Percentiles rank a stretch among this genome's conserved stretches.
Evolutionary conservation across 192 early-diverging fungal species (phyloP).

Genomic region (Backusella liffmaniae): DNA sequence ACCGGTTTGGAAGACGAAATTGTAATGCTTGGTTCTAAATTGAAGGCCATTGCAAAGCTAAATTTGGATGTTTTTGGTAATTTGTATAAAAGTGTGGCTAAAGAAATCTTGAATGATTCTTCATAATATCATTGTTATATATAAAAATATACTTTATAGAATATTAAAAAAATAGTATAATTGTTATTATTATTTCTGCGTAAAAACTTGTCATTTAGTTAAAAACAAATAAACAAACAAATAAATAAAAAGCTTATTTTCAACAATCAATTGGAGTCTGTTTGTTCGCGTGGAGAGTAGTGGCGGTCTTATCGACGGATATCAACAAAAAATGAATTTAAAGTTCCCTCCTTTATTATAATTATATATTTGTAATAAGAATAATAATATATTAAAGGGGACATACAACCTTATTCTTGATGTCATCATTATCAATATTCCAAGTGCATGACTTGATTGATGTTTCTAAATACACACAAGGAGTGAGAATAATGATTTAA

Average conservation of each 20-base stretch:
- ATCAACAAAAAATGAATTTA: neutral
- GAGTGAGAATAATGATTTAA: neutral
- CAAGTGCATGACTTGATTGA: neutral
- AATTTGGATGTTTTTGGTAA: slow-evolving; percentile 16
- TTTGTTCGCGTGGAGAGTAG: neutral
- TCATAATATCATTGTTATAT: neutral
- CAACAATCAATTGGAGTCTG: neutral
- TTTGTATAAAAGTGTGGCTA: slow-evolving; percentile 15
- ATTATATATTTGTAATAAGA: no score
- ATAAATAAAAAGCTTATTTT: neutral
- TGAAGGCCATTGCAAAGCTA: slow-evolving; percentile 11
- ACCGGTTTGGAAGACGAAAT: slow-evolving; percentile 18
- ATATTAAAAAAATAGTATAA: neutral
- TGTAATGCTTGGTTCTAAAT: slow-evolving; percentile 10
- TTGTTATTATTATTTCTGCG: neutral
- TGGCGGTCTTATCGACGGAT: neutral
- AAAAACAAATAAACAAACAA: neutral
- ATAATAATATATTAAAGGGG: neutral
- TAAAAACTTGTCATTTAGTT: neutral
- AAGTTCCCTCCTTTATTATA: neutral
- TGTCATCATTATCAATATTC: no score
- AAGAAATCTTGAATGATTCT: neutral
- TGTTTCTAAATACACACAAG: neutral
- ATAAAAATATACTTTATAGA: slow-evolving; percentile 1
- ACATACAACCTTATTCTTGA: neutral